Conservation (phyloP, 2,329 filamentous ascomycete species). For the Verticillium longisporum region DNA sequence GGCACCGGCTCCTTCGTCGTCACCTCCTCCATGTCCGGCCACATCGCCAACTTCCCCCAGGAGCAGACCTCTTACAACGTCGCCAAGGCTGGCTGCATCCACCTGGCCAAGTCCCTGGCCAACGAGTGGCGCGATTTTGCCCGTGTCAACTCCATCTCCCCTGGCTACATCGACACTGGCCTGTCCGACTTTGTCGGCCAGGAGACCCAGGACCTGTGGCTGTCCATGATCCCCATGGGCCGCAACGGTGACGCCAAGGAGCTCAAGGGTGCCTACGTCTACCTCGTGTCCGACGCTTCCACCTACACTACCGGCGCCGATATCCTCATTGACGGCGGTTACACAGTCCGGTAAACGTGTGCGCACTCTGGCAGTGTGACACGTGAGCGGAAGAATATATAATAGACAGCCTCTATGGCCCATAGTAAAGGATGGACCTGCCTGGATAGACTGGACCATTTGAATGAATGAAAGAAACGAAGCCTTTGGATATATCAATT, state of each 20-base stretch:
- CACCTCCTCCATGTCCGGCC: conserved; percentile 63
- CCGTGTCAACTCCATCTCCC: conserved; percentile 58
- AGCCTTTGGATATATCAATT: neutral
- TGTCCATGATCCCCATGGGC: conserved; percentile 67
- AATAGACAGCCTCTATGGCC: neutral
- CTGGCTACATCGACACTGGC: conserved; percentile 63
- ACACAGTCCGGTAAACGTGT: conserved; percentile 36
- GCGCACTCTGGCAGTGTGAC: neutral
- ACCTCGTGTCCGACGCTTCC: conserved; percentile 67
- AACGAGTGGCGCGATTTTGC: conserved; percentile 66
- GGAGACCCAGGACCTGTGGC: conserved; percentile 66
- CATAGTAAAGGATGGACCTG: neutral
- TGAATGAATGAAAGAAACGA: neutral
- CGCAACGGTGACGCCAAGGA: conserved; percentile 62
- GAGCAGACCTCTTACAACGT: conserved; percentile 62
- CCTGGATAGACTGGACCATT: neutral
- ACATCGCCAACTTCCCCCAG: conserved; percentile 65
- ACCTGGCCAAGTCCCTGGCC: conserved; percentile 40
- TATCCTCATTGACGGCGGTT: conserved; percentile 67
- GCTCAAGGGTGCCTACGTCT: conserved; percentile 72
- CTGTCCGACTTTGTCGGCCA: conserved; percentile 59
- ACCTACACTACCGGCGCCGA: conserved; percentile 69
- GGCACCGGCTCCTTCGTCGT: conserved; percentile 61
- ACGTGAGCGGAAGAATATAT: neutral
- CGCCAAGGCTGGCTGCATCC: conserved; percentile 50